A percentile compares a stretch with the other conserved stretches of the same genome.
Evolutionary conservation across 495 filamentous ascomycete genomes (phyloP).

Genomic region (Penicillium canescens): DNA sequence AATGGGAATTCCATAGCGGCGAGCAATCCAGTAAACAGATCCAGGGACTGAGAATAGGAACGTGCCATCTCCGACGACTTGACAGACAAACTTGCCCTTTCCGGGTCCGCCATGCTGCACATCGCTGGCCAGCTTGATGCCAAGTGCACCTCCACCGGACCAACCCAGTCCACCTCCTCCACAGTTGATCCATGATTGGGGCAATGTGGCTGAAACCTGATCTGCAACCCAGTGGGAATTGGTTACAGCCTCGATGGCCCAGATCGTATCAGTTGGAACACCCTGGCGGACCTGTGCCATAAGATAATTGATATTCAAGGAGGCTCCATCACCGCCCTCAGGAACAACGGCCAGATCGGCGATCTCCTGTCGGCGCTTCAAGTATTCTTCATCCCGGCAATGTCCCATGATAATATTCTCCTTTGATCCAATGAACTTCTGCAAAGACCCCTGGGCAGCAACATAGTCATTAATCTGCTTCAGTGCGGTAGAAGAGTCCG

Average conservation of each 20-base stretch:
- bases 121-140: constrained; percentile 84
- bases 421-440: constrained; percentile 45
- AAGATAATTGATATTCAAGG: constrained; percentile 71
- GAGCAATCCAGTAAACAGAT: constrained; percentile 89
- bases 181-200: constrained; percentile 89
- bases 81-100: constrained; percentile 83
- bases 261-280: constrained; percentile 78
- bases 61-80: constrained; percentile 92
- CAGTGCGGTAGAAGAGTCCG: constrained; percentile 69
- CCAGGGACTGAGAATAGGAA: constrained; percentile 88
- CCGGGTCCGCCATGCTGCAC: constrained; percentile 53
- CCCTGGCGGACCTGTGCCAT: constrained; percentile 60
- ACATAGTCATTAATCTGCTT: constrained; percentile 69
- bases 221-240: constrained; percentile 78
- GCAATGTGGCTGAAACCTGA: constrained; percentile 71
- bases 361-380: constrained; percentile 59
- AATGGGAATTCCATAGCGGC: constrained; percentile 83
- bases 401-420: constrained; percentile 53
- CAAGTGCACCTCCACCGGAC: constrained; percentile 87
- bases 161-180: constrained; percentile 92
- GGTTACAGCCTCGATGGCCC: constrained; percentile 86
- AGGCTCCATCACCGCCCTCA: constrained; percentile 53
- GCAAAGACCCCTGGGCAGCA: constrained; percentile 40
- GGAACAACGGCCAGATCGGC: constrained; percentile 54
- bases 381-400: constrained; percentile 58